Evolutionary conservation across 73 alveolate genomes (phyloP).

Genomic region (Paraurostyla sp.): DNA sequence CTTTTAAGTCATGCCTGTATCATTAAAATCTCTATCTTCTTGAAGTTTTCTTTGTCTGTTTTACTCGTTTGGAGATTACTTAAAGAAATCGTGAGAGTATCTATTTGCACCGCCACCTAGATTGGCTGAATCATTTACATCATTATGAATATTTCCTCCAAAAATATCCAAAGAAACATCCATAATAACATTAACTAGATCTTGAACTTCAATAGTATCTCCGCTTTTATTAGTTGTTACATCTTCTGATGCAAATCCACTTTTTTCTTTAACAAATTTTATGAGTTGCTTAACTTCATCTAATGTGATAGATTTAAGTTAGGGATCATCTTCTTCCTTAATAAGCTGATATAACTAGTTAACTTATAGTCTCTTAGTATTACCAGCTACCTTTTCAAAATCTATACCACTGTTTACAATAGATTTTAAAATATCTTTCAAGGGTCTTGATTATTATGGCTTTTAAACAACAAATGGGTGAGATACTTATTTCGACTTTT

Average conservation of each 20-base stretch:
- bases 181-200: slow-evolving; percentile 32
- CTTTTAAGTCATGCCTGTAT: background rate
- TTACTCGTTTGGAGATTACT: background rate
- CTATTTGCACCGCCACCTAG: background rate
- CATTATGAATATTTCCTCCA: background rate
- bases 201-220: background rate
- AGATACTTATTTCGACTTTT: background rate
- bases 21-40: background rate
- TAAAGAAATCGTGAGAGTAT: background rate
- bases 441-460: background rate
- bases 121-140: background rate
- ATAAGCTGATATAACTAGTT: background rate
- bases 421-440: background rate
- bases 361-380: background rate
- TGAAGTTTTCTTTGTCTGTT: background rate
- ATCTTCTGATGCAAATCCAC: background rate
- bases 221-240: background rate
- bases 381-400: background rate
- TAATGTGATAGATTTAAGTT: background rate
- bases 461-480: slow-evolving; percentile 19
- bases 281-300: slow-evolving; percentile 10
- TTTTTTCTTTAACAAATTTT: slow-evolving; percentile 6
- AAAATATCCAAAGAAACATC: slow-evolving; percentile 29
- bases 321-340: slow-evolving; percentile 12
- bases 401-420: slow-evolving; percentile 21